Base-by-base conservation (phyloP, 2,329 filamentous ascomycete genomes). In the Hymenoscyphus fraxineus region DNA sequence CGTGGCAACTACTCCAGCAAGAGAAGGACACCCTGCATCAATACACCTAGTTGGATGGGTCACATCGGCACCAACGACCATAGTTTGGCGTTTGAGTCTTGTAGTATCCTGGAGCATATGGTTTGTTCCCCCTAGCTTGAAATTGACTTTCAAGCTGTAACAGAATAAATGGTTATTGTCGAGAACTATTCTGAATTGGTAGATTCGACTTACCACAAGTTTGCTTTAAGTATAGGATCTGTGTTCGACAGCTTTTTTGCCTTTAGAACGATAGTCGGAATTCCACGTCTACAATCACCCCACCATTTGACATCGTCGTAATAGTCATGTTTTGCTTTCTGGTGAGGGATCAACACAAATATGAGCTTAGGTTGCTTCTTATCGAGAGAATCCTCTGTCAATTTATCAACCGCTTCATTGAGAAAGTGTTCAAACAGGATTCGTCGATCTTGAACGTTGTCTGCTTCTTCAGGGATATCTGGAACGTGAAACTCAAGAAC, bases 21-120 rank as follows among this genome's bases (percentile, higher is more conserved):
- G 82, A 72, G 90, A 93, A 1, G 91, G 91, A 0, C 89, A 85
- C 0, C 75, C 75, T 1, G 78, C 74, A 0, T 79, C 73, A 3
- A 9, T 6, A 27, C 27, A 27, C 27, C 83, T 83, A 85, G 83
- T 27, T 0, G 92, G 92, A 69, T 96, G 93, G 0, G 91, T 94
- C 0, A 96, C 92, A 72, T 96, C 93, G 69, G 93, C 89, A 0
- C 93, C 92, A 7, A 94, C 85, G 0, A 96, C 77, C 87, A 97
- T 96, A 0, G 91, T 95, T 65, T 86, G 86, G 2, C 83, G 83
- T 39, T 87, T 81, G 0, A 91, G 79, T 1, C 80, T 80, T 4
- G 88, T 77, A 15, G 86, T 71, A 13, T 76, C 65, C 1, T 74
- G 73, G 0, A 96, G 78, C 13, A 76, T 76, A 73, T 95, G 91